Evolutionary conservation across 805 yeast genomes (phyloP), one percentile per base, ranked within the genome.

Genomic region (Ogataea angusta): DNA sequence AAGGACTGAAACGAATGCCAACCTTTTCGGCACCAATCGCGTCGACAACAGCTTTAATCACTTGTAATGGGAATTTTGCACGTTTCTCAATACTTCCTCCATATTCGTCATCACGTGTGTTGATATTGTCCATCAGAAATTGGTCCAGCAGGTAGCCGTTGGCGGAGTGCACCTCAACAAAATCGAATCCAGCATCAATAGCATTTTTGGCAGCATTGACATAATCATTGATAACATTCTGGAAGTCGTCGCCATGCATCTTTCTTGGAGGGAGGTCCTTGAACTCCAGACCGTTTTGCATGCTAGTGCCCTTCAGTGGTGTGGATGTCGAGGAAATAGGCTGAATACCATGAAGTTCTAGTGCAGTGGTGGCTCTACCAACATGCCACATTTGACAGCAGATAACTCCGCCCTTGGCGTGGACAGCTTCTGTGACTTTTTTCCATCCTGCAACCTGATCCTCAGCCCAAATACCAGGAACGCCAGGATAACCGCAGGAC

Each of bases 1-100:
- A 67, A 10, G 80, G 79, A n/a, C 78, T 69, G 16, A 75, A 52
- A 47, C 85, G 64, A 36, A 78, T 50, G 30, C 72, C 79, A 32
- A 70, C 60, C 36, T 62, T 68, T 3, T 67, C 67, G 15, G 74
- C 68, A 34, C 86, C 87, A 45, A 80, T 59, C 2, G 73, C 77
- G 5, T 60, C 72, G 19, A 64, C 63, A 26, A 77, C 50, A 3
- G 73, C 72, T 48, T 78, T 80, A 17, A 80, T 63, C 18, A 79
- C 68, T 47, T 75, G 77, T 22, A 72, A 49, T 3, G 61, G 47
- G 31, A 71, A 60, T 38, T 65, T 63, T 13, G 67, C 61, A 39
- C 73, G 59, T 45, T 68, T 72, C 48, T 71, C 74, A 40, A 66
- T 63, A 0, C 72, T 71, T 10, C 49, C 49, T 34, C 76, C 75